Evolutionary conservation across 805 yeast species (phyloP), one percentile per base, ranked within the genome.

Genomic region (Myxozyma lipomycoides): DNA sequence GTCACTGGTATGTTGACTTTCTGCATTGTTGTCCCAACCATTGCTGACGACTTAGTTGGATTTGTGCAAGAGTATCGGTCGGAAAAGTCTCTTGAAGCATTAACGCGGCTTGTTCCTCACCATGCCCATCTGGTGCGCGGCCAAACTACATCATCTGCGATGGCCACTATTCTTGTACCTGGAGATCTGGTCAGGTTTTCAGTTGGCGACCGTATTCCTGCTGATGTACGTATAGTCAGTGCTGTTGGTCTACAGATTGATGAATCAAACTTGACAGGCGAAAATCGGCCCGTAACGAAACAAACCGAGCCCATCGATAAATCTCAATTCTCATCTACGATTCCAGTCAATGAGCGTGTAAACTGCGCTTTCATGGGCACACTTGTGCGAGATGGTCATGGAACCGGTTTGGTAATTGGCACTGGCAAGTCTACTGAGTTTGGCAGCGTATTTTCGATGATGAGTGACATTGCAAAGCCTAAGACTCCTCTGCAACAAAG

Each of bases 361-460:
- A 81, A 83, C 51, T 85, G 89, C 55, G 98, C 95, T 1, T 91
- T 79, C 66, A 93, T 93, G 98, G 98, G 99, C 46, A 93, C 99
- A 1, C 74, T 93, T 61, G 98, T 93, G 4, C 82, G 96, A 62
- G 95, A 88, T 65, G 99, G 99, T 25, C 90, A 86, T 62, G 99
- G 98, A 18, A 64, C 84, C 1, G 99, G 98, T 56, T 76, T 93
- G 38, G 98, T 93, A 15, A 79, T 93, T 30, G 96, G 91, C 10
- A 93, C 96, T 1, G 95, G 95, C 35, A 73, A 78, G 35, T 80
- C 83, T 58, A 91, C 98, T 1, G 96, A 95, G 44, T 89, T 93
- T 70, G 99, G 99, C 45, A 75, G 84, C 41, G 97, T 93, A 15
- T 93, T 89, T 65, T 90, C 85, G 60, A 89, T 93, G 96, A 88